Base-by-base conservation (phyloP, 2,329 filamentous ascomycete genomes). In the Alternaria infectoria region DNA sequence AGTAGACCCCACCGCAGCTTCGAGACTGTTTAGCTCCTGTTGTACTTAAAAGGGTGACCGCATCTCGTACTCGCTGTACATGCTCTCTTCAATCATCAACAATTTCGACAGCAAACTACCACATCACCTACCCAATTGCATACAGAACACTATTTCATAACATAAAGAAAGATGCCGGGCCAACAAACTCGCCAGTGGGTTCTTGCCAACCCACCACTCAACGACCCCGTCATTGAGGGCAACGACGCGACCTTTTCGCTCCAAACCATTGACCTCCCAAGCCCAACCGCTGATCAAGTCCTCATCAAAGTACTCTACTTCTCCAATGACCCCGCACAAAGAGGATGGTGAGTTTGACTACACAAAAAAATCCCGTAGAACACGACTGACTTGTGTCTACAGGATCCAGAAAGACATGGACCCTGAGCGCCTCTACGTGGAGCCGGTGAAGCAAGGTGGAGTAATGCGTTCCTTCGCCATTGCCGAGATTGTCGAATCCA, bases 391-490 rank as follows among this genome's bases (percentile, higher is more conserved):
- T 55, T 17, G 40, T 43, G 15, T 13, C 50, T 13, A 49, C 21
- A 4, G 84, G 83, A 85, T 87, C 63, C 77, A 83, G 61, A 72
- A 78, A 23, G 70, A 69, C 58, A 70, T 76, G 13, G 75, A 81
- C 46, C 74, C 81, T 2, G 80, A 80, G 26, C 81, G 84, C 43
- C 77, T 85, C 7, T 86, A 87, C 72, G 73, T 80, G 1, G 72
- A 78, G 0, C 84, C 84, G 9, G 82, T 86, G 10, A 45, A 78
- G 19, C 59, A 80, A 43, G 81, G 81, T 66, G 76, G 77, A 1
- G 81, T 86, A 30, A 93, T 93, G 91, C 88, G 89, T 67, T 88
- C 89, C 40, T 78, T 78, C 19, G 84, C 82, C 66, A 85, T 91
- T 63, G 84, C 83, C 63, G 87, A 89, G 59, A 86, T 93, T 30